phyloP scores from a whole-genome alignment of 441 rosid genomes.

The Erodium texanum region DNA sequence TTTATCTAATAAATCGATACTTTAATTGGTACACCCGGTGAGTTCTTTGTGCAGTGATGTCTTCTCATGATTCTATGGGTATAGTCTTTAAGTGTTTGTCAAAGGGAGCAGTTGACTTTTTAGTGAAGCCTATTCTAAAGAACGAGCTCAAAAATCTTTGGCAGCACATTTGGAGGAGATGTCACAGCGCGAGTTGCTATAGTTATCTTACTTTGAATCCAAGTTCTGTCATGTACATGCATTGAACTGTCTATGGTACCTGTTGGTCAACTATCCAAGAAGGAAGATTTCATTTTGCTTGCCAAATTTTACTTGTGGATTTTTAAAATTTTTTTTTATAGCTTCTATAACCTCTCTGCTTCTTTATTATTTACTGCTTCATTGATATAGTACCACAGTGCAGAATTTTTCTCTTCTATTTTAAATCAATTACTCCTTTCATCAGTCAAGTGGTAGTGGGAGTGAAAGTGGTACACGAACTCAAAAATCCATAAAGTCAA shows the following conservation, averaged over 20 bases:
- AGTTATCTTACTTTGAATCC: slow-evolving; percentile 15
- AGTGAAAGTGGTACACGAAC: slow-evolving; percentile 52
- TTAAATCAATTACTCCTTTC: slow-evolving; percentile 12
- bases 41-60: slow-evolving; percentile 74
- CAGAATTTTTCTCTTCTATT: background rate
- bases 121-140: slow-evolving; percentile 83
- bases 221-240: slow-evolving; percentile 6
- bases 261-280: background rate
- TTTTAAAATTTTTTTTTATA: background rate
- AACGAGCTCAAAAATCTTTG: slow-evolving; percentile 83
- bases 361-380: slow-evolving; percentile 10
- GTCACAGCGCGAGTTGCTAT: slow-evolving; percentile 54
- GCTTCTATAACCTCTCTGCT: background rate
- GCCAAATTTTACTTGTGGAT: background rate
- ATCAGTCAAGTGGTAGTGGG: slow-evolving; percentile 51
- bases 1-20: slow-evolving; percentile 16
- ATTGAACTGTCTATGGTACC: background rate
- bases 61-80: slow-evolving; percentile 79
- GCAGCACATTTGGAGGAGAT: slow-evolving; percentile 95
- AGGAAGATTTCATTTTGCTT: background rate
- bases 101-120: slow-evolving; percentile 84
- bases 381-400: slow-evolving; percentile 14
- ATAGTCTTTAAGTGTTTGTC: slow-evolving; percentile 84
- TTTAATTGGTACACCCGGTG: slow-evolving; percentile 24
- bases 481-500: slow-evolving; percentile 31